These are phyloP conservation scores for Saccharomycopsis babjevae DNA, from an alignment of 805 yeast genomes.

Conservation along the genomic window DNA sequence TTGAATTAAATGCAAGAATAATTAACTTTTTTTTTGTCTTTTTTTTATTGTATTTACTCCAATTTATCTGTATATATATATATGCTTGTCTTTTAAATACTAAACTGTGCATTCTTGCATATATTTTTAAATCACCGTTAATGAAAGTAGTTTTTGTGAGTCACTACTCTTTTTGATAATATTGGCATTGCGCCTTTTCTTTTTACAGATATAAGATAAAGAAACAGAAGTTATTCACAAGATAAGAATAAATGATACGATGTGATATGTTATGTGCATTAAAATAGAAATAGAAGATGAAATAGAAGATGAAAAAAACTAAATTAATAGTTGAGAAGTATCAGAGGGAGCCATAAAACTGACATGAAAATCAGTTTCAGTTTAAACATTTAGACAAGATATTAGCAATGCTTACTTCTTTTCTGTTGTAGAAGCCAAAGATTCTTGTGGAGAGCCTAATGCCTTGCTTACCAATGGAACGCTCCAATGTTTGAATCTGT, in stretches of 20 bases:
- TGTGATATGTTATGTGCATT: neutral
- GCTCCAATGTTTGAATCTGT: constrained; percentile 60
- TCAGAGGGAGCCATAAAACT: neutral
- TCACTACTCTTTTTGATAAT: neutral
- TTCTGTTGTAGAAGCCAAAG: neutral
- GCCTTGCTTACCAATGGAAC: constrained; percentile 30
- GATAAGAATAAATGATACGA: neutral
- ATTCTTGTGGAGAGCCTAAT: neutral
- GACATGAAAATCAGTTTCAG: neutral
- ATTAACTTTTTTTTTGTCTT: neutral
- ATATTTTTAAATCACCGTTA: neutral
- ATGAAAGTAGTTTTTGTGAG: neutral
- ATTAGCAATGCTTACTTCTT: neutral
- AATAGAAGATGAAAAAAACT: neutral
- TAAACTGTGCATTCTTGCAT: neutral
- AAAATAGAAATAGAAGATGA: neutral
- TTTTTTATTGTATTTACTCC: neutral
- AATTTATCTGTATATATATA: neutral
- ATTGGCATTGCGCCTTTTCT: too few relatives aligned
- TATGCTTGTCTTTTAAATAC: neutral
- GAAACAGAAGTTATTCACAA: neutral
- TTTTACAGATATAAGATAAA: neutral
- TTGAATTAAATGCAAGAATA: neutral
- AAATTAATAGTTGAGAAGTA: neutral
- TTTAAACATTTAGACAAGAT: neutral